Percentiles rank a stretch among this genome's conserved stretches.
Conservation (phyloP, 208 protist species). For the Trypanosoma cruzi region DNA sequence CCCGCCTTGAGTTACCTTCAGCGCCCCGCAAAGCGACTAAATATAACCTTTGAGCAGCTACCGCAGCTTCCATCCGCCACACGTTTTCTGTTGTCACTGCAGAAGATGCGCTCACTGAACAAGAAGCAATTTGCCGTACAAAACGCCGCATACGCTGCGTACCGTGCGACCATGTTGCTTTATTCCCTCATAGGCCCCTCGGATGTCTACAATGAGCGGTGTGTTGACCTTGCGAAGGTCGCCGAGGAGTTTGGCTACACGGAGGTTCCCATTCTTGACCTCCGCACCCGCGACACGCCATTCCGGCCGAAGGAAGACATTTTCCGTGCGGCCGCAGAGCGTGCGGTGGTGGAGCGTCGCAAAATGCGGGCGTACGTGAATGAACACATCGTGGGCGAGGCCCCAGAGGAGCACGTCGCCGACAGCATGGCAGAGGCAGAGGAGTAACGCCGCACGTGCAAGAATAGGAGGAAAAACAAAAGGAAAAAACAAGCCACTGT, state of each 20-base stretch:
- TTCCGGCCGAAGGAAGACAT: constrained; percentile 82
- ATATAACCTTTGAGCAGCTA: constrained; percentile 24
- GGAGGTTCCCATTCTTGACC: constrained; percentile 67
- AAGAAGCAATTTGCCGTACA: constrained; percentile 63
- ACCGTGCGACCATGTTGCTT: constrained; percentile 62
- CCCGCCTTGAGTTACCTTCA: constrained; percentile 39
- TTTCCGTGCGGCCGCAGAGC: constrained; percentile 51
- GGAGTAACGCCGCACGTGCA: neutral
- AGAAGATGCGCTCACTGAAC: constrained; percentile 64
- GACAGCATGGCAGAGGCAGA: constrained; percentile 3
- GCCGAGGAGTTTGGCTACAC: constrained; percentile 78
- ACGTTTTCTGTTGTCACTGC: constrained; percentile 43
- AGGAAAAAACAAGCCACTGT: neutral
- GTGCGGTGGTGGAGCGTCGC: constrained; percentile 33
- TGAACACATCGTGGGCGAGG: constrained; percentile 48
- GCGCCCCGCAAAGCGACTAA: constrained; percentile 24
- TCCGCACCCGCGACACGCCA: constrained; percentile 66
- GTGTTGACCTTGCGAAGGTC: constrained; percentile 48
- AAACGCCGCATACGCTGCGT: constrained; percentile 63
- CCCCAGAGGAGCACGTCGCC: constrained; percentile 43
- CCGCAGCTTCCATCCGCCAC: constrained; percentile 22
- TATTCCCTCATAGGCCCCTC: constrained; percentile 66
- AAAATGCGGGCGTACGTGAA: constrained; percentile 40
- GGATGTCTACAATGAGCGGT: constrained; percentile 59
- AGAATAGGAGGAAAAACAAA: constrained; percentile 1